Conservation (phyloP, 2,329 filamentous ascomycete species). For the Malbranchea zuffiana region DNA sequence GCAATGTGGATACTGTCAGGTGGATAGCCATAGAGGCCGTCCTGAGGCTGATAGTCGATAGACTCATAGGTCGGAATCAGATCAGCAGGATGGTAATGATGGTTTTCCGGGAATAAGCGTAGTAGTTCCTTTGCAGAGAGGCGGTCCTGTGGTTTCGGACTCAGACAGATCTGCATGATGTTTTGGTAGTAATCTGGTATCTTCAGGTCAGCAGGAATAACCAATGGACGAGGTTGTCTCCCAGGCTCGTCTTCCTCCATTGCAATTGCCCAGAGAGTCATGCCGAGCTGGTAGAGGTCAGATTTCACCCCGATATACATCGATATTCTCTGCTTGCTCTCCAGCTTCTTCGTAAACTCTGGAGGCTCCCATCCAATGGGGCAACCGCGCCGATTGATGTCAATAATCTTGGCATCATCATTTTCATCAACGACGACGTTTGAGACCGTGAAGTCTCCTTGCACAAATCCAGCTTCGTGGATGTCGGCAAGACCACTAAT, state of each 20-base stretch:
- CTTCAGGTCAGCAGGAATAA: conserved; percentile 41
- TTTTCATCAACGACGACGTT: conserved; percentile 87
- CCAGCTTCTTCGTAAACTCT: conserved; percentile 73
- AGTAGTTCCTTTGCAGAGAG: conserved; percentile 64
- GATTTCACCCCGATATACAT: conserved; percentile 99
- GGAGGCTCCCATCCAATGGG: conserved; percentile 96
- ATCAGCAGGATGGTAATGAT: conserved; percentile 6
- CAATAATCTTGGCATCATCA: conserved; percentile 89
- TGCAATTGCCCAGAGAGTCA: conserved; percentile 90
- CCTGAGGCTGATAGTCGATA: conserved; percentile 2
- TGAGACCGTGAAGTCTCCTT: conserved; percentile 92
- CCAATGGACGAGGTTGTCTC: conserved; percentile 58
- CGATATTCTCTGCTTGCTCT: conserved; percentile 77
- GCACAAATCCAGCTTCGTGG: conserved; percentile 90
- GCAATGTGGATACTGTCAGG: conserved; percentile 9
- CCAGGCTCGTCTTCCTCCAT: conserved; percentile 86
- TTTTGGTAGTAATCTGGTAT: conserved; percentile 70
- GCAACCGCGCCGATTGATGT: conserved; percentile 95
- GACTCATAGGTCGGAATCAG: conserved; percentile 2
- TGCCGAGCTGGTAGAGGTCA: conserved; percentile 88
- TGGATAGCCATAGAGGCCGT: conserved; percentile 7
- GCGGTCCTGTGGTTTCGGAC: conserved; percentile 59
- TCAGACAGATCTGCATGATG: conserved; percentile 67
- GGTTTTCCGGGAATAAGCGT: conserved; percentile 49
- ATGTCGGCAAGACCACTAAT: conserved; percentile 82